Conservation (phyloP, 768 basidiomycete species). For the Xerocomellus chrysenteron region DNA sequence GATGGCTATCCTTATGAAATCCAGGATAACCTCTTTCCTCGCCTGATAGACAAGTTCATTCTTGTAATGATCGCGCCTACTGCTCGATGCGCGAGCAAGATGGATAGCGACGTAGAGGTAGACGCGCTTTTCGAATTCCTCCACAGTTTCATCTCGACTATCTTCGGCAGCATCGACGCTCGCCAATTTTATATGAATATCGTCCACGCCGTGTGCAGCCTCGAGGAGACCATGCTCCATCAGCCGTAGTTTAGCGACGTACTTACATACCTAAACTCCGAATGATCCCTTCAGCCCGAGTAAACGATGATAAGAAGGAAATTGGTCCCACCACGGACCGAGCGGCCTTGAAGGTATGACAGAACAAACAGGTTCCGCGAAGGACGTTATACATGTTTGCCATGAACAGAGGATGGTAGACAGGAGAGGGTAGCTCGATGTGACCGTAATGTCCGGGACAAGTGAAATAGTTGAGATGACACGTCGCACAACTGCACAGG, state of each 20-base stretch:
- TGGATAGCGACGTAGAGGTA: constrained; percentile 64
- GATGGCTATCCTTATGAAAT: constrained; percentile 72
- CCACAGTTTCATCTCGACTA: constrained; percentile 54
- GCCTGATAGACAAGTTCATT: constrained; percentile 84
- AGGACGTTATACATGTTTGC: constrained; percentile 84
- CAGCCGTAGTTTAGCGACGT: constrained; percentile 80
- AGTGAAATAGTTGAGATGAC: constrained; percentile 86
- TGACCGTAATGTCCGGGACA: constrained; percentile 99
- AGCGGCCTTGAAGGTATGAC: constrained; percentile 85
- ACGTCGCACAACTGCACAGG: constrained; percentile 80
- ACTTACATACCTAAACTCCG: constrained; percentile 66
- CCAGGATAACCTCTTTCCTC: constrained; percentile 76
- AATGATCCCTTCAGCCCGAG: constrained; percentile 9
- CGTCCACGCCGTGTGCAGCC: constrained; percentile 75
- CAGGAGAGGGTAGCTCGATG: constrained; percentile 92
- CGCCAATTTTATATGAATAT: constrained; percentile 48
- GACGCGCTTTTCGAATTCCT: constrained; percentile 61
- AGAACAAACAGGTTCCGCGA: constrained; percentile 88
- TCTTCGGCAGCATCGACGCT: constrained; percentile 37
- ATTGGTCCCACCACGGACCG: constrained; percentile 58
- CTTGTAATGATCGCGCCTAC: constrained; percentile 84
- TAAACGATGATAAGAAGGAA: constrained; percentile 11
- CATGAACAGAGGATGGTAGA: constrained; percentile 97
- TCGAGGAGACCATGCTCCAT: constrained; percentile 87
- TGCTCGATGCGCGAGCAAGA: constrained; percentile 42